phyloP scores from a whole-genome alignment of 345 rosid genomes.

The Aethionema arabicum region DNA sequence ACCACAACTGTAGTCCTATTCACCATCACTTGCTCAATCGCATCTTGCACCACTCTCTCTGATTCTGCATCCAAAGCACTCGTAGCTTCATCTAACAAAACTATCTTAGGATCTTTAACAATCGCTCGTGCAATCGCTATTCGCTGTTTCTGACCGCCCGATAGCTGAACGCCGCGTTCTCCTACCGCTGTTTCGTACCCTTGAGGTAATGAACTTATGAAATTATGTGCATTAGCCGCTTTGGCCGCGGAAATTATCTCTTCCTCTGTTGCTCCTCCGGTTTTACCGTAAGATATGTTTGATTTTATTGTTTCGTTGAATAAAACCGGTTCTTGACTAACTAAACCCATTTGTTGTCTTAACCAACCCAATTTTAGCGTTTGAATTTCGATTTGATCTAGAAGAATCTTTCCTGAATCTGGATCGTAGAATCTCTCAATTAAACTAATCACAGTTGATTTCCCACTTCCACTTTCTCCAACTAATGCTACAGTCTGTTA shows the following conservation, averaged over 20 bases:
- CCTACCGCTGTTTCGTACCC: slow-evolving; percentile 9
- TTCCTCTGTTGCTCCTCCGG: slow-evolving; percentile 43
- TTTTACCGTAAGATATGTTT: slow-evolving; percentile 56
- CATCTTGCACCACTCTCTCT: slow-evolving; percentile 45
- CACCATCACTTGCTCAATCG: slow-evolving; percentile 26
- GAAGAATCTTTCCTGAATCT: slow-evolving; percentile 39
- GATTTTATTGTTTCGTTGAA: slow-evolving; percentile 49
- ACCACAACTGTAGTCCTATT: slow-evolving; percentile 40
- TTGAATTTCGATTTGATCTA: slow-evolving; percentile 44
- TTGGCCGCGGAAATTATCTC: slow-evolving; percentile 44
- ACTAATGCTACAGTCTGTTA: slow-evolving; percentile 68
- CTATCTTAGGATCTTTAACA: slow-evolving; percentile 52
- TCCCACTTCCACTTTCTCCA: slow-evolving; percentile 80
- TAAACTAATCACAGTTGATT: slow-evolving; percentile 58
- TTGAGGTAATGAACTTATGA: slow-evolving; percentile 41
- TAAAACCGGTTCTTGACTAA: slow-evolving; percentile 49
- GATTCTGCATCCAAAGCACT: slow-evolving; percentile 67
- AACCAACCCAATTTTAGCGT: slow-evolving; percentile 45
- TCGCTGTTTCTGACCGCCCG: slow-evolving; percentile 80
- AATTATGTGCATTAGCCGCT: slow-evolving; percentile 48
- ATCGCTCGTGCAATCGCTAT: slow-evolving; percentile 45
- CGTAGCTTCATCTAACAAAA: slow-evolving; percentile 58
- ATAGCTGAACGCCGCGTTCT: slow-evolving; percentile 34
- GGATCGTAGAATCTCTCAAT: slow-evolving; percentile 49
- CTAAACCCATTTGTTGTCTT: slow-evolving; percentile 36